Percentiles rank a stretch among this genome's conserved stretches.
phyloP scores from a whole-genome alignment of 2,329 filamentous ascomycete species.

The Fusarium brachygibbosum region DNA sequence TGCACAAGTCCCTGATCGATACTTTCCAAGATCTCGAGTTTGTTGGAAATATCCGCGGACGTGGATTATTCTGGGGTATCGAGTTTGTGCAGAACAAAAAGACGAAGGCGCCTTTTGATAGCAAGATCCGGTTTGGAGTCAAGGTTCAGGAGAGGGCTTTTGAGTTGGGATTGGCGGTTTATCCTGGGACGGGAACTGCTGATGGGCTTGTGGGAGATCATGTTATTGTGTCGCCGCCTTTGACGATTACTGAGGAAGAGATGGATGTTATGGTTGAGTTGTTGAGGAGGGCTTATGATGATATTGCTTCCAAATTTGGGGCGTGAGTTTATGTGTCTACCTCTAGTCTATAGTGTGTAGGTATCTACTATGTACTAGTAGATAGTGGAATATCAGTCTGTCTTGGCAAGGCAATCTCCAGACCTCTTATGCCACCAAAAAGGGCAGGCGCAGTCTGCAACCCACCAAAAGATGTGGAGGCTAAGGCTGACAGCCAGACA shows the following conservation, averaged over 20 bases:
- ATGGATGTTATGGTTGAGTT: slow-evolving; percentile 28
- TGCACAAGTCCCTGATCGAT: slow-evolving; percentile 60
- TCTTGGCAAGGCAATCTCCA: no score
- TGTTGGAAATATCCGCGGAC: slow-evolving; percentile 73
- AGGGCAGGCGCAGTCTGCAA: no score
- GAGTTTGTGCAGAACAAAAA: slow-evolving; percentile 60
- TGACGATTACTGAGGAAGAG: slow-evolving; percentile 65
- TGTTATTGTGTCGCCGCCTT: slow-evolving; percentile 77
- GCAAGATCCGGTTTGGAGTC: slow-evolving; percentile 44
- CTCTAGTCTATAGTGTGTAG: no score
- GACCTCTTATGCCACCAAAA: no score
- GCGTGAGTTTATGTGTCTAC: no score
- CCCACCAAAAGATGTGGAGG: no score
- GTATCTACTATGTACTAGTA: no score
- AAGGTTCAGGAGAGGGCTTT: slow-evolving; percentile 51
- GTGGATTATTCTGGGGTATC: slow-evolving; percentile 65
- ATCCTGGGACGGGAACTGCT: slow-evolving; percentile 72
- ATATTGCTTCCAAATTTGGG: neutral
- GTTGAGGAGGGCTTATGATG: slow-evolving; percentile 33
- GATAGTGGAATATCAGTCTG: no score
- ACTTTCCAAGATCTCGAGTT: slow-evolving; percentile 60
- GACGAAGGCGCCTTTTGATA: slow-evolving; percentile 55
- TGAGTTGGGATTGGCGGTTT: slow-evolving; percentile 61
- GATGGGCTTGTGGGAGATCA: slow-evolving; percentile 75
- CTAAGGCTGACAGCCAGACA: no score